Base-by-base conservation (phyloP, 2,329 filamentous ascomycete genomes). In the Diaporthe vexans region DNA sequence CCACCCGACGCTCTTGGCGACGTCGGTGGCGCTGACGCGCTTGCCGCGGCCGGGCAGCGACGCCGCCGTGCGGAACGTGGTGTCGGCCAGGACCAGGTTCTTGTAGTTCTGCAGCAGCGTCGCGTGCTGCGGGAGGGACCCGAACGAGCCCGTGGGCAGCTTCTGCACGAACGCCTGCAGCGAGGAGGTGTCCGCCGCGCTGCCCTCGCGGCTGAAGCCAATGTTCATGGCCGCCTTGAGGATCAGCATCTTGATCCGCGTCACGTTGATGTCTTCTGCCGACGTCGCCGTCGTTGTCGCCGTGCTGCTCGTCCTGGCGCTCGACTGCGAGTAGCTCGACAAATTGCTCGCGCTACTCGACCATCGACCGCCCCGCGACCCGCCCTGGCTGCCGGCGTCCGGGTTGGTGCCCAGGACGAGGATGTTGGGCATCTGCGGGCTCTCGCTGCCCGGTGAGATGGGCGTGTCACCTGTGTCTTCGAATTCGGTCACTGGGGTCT, bases 401-500 rank as follows among this genome's bases (percentile, higher is more conserved):
- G 86, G 88, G 46, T 87, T 88, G 6, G 94, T 93, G 3, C 95
- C 95, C 0, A 98, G 89, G 0, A 98, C 92, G 69, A 98, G 88
- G 78, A 98, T 98, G 80, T 98, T 97, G 8, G 95, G 95, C 72
- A 95, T 90, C 52, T 91, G 92, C 0, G 92, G 90, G 10, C 90
- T 93, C 58, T 92, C 91, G 77, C 94, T 94, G 73, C 96, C 94
- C 0, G 94, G 93, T 0, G 95, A 97, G 57, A 95, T 90, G 5
- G 94, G 92, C 0, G 93, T 95, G 81, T 98, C 95, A 82, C 98
- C 96, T 0, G 93, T 95, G 80, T 98, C 95, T 82, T 98, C 96
- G 79, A 98, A 98, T 78, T 98, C 95, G 6, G 95, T 98, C 0
- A 96, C 96, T 0, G 95, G 95, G 0, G 95, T 98, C 84, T 98